Base-by-base conservation (phyloP, 305 asterid species). In the Caryopteris hybrid region DNA sequence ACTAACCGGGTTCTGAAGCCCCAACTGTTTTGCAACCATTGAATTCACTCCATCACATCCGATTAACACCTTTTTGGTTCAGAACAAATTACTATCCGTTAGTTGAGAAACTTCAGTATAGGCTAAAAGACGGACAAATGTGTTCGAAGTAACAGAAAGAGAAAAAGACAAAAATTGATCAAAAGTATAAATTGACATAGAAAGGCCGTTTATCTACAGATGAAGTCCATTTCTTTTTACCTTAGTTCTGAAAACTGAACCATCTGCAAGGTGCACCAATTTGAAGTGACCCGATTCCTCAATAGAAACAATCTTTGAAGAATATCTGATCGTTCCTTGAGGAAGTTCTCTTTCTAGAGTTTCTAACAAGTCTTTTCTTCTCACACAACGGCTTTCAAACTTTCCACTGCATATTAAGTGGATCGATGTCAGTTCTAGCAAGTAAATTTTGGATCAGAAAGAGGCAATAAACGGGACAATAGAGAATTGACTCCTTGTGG, bases 21-120 rank as follows among this genome's bases (percentile, higher is more conserved):
- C 96, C 77, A 88, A 66, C 85, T 83, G 84, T 46, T 83, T 85
- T 0, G 91, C 95, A 71, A 91, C 93, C 27, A 57, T 4, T 4
- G 95, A 91, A 56, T 88, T 85, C 51, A 85, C 81, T 50, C 97
- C 96, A 75, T 91, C 96, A 57, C 91, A 80, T 23, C 97, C 97
- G 14, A 91, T 79, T 83, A 86, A 77, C 68, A 83, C 92, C 96
- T 89, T 61, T 8, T 8, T 3, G 8, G 39, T 4, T 18, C 23
- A 12, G 13, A 16, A 11, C 17, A 63, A 8, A 29, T 16, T 8
- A 45, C 1, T n/a, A 21, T 14, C 38, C 50, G 61, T 42, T 7
- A 56, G 7, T 17, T 17, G 17, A 29, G 31, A 43, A 33, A 29
- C 34, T 21, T n/a, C n/a, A n/a, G n/a, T n/a, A 17, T 6, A 36